Evolutionary conservation across 2,329 filamentous ascomycete genomes (phyloP), one percentile per base, ranked within the genome.

Genomic region (Taxawa tesnikishii): DNA sequence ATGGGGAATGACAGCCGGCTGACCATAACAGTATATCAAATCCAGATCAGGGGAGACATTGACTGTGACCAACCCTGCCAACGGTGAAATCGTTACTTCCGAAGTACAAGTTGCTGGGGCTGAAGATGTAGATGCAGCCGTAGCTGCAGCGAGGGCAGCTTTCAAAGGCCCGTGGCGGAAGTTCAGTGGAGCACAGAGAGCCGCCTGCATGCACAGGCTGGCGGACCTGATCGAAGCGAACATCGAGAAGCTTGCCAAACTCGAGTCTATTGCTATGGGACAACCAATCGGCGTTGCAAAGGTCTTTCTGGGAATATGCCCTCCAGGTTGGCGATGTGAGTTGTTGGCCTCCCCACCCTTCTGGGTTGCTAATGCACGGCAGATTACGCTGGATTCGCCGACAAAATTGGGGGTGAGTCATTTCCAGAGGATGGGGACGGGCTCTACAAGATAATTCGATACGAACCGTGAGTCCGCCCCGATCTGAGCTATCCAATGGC

Each of bases 91-190:
- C 7, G 56, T 73, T 2, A 58, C 63, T n/a, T 53, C 67, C 36
- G 58, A 68, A 26, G 58, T 71, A 12, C 43, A 46, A 21, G 39
- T 45, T 15, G 39, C 39, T n/a, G 21, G 32, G 11, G 56, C 63
- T 1, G 65, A 73, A 13, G 80, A 85, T 55, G 70, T 84, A 33
- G 75, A 85, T 51, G 59, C 56, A 7, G 81, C 81, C 10, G 80
- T 85, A 12, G 60, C 66, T 17, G 76, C 80, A 3, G 81, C 81
- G 23, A 70, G 76, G 31, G 67, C 67, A 42, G 81, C 81, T 3
- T 74, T 85, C 50, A 71, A 71, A 36, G 58, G 31, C 4, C n/a
- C n/a, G n/a, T 38, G 36, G 36, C n/a, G 18, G 9, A 33, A 29
- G 2, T 13, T 34, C 28, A 18, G 27, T 12, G 15, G 21, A 2